These are phyloP conservation scores for Delphinella strobiligena DNA, from an alignment of 2,329 filamentous ascomycete genomes.

Conservation along the genomic window DNA sequence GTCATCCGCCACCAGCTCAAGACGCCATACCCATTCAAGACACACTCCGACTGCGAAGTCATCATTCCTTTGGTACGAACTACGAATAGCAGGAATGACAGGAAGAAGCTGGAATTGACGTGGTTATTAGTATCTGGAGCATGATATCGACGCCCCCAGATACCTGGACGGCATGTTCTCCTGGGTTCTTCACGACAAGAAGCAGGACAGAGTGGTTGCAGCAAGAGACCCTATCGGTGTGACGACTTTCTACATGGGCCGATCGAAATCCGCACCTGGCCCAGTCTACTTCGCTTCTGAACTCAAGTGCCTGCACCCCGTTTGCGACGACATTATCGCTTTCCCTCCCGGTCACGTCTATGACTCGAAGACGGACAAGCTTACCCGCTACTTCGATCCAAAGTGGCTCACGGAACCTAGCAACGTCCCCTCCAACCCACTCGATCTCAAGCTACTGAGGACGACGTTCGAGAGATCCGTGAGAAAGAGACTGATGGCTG, in stretches of 20 bases:
- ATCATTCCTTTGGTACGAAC: constrained; percentile 81
- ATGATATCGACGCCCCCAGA: constrained; percentile 85
- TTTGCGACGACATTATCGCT: constrained; percentile 88
- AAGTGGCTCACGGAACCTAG: constrained; percentile 74
- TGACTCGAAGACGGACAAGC: constrained; percentile 79
- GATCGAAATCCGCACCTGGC: constrained; percentile 65
- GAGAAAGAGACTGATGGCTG: constrained; percentile 94
- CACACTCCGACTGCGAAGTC: constrained; percentile 95
- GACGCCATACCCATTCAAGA: constrained; percentile 90
- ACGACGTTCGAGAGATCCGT: constrained; percentile 80
- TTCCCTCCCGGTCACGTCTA: constrained; percentile 95
- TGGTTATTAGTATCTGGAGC: constrained; percentile 63
- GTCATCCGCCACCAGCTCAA: constrained; percentile 80
- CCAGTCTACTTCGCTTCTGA: constrained; percentile 95
- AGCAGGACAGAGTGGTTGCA: constrained; percentile 79
- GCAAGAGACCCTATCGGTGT: constrained; percentile 94
- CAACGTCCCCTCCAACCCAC: constrained; percentile 64
- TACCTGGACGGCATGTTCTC: constrained; percentile 99
- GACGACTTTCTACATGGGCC: constrained; percentile 94
- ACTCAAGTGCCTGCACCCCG: constrained; percentile 81
- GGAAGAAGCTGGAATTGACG: background rate
- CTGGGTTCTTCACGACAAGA: constrained; percentile 95
- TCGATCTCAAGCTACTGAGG: constrained; percentile 74
- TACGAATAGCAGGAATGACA: background rate
- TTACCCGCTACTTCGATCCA: constrained; percentile 82